Conservation (phyloP, 192 early-diverging fungal species). For the Backusella luteola region DNA sequence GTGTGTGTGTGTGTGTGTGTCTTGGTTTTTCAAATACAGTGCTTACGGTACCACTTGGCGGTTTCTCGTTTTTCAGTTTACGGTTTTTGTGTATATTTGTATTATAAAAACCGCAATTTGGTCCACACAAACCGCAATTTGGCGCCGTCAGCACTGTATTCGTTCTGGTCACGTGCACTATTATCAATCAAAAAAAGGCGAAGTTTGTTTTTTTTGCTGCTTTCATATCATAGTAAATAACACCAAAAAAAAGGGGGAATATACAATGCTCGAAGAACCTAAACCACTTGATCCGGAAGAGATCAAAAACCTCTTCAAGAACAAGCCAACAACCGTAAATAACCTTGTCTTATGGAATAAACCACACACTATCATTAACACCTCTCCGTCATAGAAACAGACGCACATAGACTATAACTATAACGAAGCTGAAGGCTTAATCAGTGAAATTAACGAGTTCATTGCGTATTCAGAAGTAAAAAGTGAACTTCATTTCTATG, state of each 20-base stretch:
- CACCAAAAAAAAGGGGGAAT: neutral
- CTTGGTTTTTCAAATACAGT: neutral
- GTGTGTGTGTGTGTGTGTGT: neutral
- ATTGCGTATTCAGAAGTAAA: constrained; percentile 53
- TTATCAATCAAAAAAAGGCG: neutral
- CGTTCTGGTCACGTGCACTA: neutral
- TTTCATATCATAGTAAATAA: too few relatives aligned
- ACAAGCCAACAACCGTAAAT: neutral
- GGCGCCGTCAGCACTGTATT: too few relatives aligned
- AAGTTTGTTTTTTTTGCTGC: neutral
- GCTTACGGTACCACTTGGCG: too few relatives aligned
- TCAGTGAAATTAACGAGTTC: constrained; percentile 59
- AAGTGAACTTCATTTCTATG: constrained; percentile 35
- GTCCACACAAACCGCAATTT: too few relatives aligned
- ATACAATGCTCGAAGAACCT: neutral
- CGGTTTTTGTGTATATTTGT: too few relatives aligned
- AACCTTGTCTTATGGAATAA: neutral
- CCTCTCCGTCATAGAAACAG: constrained; percentile 14
- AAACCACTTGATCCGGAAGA: neutral
- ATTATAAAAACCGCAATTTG: too few relatives aligned
- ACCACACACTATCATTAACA: neutral
- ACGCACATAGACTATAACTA: constrained; percentile 49
- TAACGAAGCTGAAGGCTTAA: constrained; percentile 44
- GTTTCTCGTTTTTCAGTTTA: too few relatives aligned
- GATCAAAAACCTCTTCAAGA: neutral